phyloP scores from a whole-genome alignment of 345 rosid genomes.

The Acer negundo region DNA sequence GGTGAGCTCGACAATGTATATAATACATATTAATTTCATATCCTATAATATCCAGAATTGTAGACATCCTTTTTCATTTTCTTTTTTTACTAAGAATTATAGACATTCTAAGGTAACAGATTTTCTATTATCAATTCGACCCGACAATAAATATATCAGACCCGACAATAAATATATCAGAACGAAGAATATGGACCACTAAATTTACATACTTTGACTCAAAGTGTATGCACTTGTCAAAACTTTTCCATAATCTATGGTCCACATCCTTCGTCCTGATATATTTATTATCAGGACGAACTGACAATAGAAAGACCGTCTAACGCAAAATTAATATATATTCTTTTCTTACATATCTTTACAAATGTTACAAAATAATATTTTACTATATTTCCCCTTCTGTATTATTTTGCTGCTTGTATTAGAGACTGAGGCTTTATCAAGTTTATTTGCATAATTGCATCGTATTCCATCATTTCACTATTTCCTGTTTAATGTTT shows the following conservation, averaged over 20 bases:
- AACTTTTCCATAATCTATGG: no score
- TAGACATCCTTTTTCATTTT: background rate
- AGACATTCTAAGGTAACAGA: background rate
- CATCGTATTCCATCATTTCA: background rate
- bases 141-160: no score
- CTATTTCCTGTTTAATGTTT: no score
- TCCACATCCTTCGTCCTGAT: no score
- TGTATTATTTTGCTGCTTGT: background rate
- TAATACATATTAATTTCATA: background rate
- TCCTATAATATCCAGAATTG: background rate
- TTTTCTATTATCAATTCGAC: no score
- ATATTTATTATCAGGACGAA: no score
- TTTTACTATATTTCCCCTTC: background rate
- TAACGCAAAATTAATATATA: background rate
- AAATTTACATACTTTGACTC: no score
- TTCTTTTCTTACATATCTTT: background rate
- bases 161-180: no score
- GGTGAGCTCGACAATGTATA: background rate
- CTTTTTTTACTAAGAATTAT: background rate
- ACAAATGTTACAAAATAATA: background rate
- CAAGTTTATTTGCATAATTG: background rate
- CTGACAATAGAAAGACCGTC: no score
- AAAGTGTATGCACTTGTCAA: no score
- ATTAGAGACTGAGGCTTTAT: background rate
- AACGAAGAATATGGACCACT: no score